Evolutionary conservation across 73 alveolate species (phyloP), one percentile per base, ranked within the genome.

Genomic region (Paramecium bursaria): DNA sequence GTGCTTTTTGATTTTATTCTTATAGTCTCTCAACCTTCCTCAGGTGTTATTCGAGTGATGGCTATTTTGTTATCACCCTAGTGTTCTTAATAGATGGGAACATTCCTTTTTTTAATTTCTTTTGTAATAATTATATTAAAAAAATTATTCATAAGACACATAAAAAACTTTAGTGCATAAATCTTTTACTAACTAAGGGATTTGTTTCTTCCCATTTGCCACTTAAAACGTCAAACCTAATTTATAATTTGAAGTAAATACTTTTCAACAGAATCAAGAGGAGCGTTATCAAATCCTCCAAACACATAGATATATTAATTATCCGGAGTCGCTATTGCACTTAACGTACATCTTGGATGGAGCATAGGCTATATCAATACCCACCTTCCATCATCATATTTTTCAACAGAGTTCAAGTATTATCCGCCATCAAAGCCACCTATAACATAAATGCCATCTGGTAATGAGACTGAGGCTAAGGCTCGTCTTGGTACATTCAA

Each of bases 351-450:
- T 74, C 97, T 85, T 14, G 94, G 86, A 15, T 75, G 74, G 11
- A 87, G 82, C 98, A 94, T 92, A 47, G 90, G 50, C 9, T 85
- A 60, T 4, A 94, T 87, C 29, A 74, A 51, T 3, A 87, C 75
- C 98, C 98, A 94, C 54, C 90, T 44, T n/a, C 90, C 86, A 39
- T 27, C 44, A 6, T n/a, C 77, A 80, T 91, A 91, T 88, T 91
- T 91, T 85, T 94, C 98, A 15, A 92, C 93, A 26, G 91, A 57
- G 47, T 85, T 76, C 46, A 95, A 77, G 87, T 95, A 95, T 30
- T 88, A 50, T 33, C 85, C 85, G 10, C 99, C 99, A 90, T 95
- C 97, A 74, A 92, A 95, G n/a, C 99, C 99, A 7, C 99, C 99
- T 9, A 95, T 92, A 15, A 96, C 98, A 90, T 95, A 95, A 13